These are phyloP conservation scores for Aeminium ludgeri DNA, from an alignment of 495 filamentous ascomycete genomes.

Conservation along the genomic window DNA sequence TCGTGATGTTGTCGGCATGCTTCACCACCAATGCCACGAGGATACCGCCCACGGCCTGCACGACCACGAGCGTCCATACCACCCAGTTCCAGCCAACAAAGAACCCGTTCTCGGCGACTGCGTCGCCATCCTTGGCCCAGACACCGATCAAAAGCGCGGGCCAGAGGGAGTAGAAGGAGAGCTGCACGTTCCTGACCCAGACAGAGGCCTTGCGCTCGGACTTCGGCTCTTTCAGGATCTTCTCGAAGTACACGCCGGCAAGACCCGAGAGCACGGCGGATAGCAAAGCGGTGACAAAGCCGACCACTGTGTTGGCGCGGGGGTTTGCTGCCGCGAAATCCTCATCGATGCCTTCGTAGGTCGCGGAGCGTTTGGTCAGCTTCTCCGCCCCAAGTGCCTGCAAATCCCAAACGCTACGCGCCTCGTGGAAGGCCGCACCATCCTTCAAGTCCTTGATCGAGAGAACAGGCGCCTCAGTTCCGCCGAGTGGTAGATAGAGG, in stretches of 20 bases:
- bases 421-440: constrained; percentile 41
- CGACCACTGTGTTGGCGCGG: constrained; percentile 55
- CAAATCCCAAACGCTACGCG: constrained; percentile 50
- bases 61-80: constrained; percentile 69
- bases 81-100: constrained; percentile 86
- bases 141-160: constrained; percentile 72
- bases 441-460: constrained; percentile 23
- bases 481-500: constrained; percentile 54
- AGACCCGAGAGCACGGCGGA: constrained; percentile 66
- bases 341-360: constrained; percentile 82
- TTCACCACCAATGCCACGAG: constrained; percentile 70
- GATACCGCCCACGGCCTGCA: constrained; percentile 74
- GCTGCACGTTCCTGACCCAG: constrained; percentile 88
- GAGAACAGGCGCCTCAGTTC: constrained; percentile 14
- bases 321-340: constrained; percentile 49
- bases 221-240: constrained; percentile 70
- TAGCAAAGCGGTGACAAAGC: constrained; percentile 58
- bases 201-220: constrained; percentile 41
- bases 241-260: constrained; percentile 87
- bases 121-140: constrained; percentile 66
- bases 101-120: constrained; percentile 68
- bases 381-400: constrained; percentile 32
- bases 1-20: constrained; percentile 73
- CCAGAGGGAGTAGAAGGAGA: constrained; percentile 76
- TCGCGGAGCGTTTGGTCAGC: constrained; percentile 65